These are phyloP conservation scores for Cyclaneusma minus DNA, from an alignment of 2,329 filamentous ascomycete genomes.

Conservation along the genomic window DNA sequence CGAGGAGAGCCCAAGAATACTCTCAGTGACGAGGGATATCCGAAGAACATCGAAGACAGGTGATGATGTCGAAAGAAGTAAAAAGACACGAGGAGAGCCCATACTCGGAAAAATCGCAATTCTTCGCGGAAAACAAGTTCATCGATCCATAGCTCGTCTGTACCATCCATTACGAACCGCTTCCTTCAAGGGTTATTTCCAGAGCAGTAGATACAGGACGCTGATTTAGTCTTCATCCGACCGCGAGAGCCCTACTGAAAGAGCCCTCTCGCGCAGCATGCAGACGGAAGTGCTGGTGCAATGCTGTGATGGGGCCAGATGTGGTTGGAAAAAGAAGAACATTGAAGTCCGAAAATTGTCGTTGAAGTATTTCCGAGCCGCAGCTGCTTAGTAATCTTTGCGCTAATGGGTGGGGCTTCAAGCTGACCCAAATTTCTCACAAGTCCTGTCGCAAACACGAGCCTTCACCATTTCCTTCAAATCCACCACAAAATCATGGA, in stretches of 20 bases:
- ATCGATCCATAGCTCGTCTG: slow-evolving; percentile 26
- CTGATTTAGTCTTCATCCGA: slow-evolving; percentile 49
- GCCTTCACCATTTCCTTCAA: slow-evolving; percentile 4
- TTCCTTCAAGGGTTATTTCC: slow-evolving; percentile 59
- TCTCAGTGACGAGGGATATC: too few relatives aligned
- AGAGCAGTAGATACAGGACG: slow-evolving; percentile 83
- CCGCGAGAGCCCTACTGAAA: slow-evolving; percentile 39
- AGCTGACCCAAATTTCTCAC: too few relatives aligned
- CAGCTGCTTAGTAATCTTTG: too few relatives aligned
- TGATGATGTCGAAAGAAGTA: too few relatives aligned
- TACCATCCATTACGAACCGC: slow-evolving; percentile 74
- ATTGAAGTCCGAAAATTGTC: slow-evolving; percentile 7
- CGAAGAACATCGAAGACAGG: too few relatives aligned
- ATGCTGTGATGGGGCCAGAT: slow-evolving; percentile 23
- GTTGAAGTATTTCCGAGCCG: background rate
- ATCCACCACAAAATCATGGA: slow-evolving; percentile 39
- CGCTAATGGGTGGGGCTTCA: too few relatives aligned
- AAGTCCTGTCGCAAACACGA: too few relatives aligned
- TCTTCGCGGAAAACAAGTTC: too few relatives aligned
- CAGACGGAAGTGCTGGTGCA: slow-evolving; percentile 18
- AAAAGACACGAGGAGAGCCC: too few relatives aligned
- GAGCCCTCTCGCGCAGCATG: slow-evolving; percentile 22
- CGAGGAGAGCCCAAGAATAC: too few relatives aligned
- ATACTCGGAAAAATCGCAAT: too few relatives aligned
- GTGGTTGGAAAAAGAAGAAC: slow-evolving; percentile 21